Evolutionary conservation across 257 asterid genomes (phyloP), one percentile per base, ranked within the genome.

Genomic region (Misopates orontium): DNA sequence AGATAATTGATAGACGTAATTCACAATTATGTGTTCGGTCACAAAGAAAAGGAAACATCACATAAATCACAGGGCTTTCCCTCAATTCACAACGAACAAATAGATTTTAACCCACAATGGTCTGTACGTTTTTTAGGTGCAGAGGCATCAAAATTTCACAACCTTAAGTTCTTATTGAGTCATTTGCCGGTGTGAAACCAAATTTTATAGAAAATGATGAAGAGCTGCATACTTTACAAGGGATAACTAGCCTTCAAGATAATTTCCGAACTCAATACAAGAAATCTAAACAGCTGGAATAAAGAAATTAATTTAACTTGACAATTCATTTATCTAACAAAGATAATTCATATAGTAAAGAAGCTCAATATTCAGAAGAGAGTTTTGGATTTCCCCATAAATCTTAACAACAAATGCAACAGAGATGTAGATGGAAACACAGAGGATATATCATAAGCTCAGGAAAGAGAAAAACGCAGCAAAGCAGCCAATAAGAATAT

Each of bases 251-350:
- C 14, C 51, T 45, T 16, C 19, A 8, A 45, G 0, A n/a, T 45
- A 45, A 14, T 13, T 45, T 45, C 2, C 15, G 14, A 9, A 45
- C 19, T 45, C 17, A n/a, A 45, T 45, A 45, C 18, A 45, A 45
- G 18, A 45, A 36, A 5, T 36, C 42, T 28, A 28, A 53, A 55
- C 24, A 68, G 61, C 60, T 20, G 15, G 23, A 60, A 52, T 62
- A 56, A 41, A 47, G 49, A 60, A 54, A 18, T 58, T 39, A 58
- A 41, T 54, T 61, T 41, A 32, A 48, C 6, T 42, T 51, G 31
- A 23, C 66, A 63, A 41, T n/a, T n/a, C n/a, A n/a, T 42, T 28
- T 56, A 64, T 40, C 56, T 36, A 41, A 55, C 62, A 64, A 31
- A 59, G 56, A 52, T 25, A 19, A 1, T 50, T 20, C 40, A 36